Evolutionary conservation across 2,329 filamentous ascomycete genomes (phyloP).

Genomic region (Fusarium newnesense): DNA sequence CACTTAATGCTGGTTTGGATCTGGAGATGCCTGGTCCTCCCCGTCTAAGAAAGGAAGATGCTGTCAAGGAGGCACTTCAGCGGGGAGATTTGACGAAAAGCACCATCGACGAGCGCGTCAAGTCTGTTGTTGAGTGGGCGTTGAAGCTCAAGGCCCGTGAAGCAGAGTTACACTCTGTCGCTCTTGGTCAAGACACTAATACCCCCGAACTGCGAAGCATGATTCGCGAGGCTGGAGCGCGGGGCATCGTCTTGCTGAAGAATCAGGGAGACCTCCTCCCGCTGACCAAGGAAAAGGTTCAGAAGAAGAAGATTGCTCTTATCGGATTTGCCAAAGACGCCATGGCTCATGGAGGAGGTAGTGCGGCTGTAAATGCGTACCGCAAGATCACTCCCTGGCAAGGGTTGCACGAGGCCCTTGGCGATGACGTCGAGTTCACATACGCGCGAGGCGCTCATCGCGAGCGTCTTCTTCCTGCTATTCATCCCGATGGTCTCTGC

Average conservation of each 20-base stretch:
- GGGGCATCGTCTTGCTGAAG: constrained; percentile 72
- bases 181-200: constrained; percentile 9
- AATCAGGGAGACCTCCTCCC: constrained; percentile 68
- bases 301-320: constrained; percentile 44
- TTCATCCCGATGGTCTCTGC: constrained; percentile 17
- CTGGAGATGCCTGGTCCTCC: constrained; percentile 52
- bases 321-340: constrained; percentile 48
- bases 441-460: constrained; percentile 41
- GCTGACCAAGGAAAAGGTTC: constrained; percentile 45
- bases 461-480: constrained; percentile 31
- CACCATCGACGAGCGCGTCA: constrained; percentile 43
- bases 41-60: constrained; percentile 38
- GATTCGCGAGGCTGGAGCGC: constrained; percentile 45
- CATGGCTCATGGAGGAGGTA: constrained; percentile 46
- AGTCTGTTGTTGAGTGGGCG: constrained; percentile 47
- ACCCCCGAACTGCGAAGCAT: constrained; percentile 41
- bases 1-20: constrained; percentile 46
- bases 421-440: constrained; percentile 32
- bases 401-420: constrained; percentile 39
- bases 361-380: constrained; percentile 47
- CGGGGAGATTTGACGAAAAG: constrained; percentile 33
- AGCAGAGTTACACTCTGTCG: constrained; percentile 5
- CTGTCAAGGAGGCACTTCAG: constrained; percentile 39
- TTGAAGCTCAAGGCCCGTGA: constrained; percentile 38
- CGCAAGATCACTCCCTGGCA: constrained; percentile 48